Percentiles rank a stretch among this genome's conserved stretches.
Evolutionary conservation across 306 rosid genomes (phyloP).

Genomic region (Fagus sylvatica): DNA sequence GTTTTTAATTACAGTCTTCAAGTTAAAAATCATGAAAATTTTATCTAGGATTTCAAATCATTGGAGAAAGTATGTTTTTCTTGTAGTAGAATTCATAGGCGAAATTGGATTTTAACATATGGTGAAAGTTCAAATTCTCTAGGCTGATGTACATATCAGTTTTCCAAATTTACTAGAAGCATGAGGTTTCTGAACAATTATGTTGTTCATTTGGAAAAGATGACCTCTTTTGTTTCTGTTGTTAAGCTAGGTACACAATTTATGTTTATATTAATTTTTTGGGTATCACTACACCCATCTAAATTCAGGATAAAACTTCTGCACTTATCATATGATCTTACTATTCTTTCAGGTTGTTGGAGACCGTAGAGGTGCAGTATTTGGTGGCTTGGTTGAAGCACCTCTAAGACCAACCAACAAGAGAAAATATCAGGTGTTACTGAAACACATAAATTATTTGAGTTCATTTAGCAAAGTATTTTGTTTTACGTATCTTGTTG

Average conservation of each 20-base stretch:
- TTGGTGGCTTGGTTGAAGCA: slow-evolving; percentile 92
- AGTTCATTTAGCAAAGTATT: slow-evolving; percentile 21
- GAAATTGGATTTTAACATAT: background rate
- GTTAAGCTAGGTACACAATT: background rate
- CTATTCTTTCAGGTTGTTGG: slow-evolving; percentile 70
- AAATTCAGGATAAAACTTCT: background rate
- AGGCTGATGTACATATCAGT: background rate
- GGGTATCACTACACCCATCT: background rate
- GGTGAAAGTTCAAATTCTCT: background rate
- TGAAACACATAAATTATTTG: slow-evolving; percentile 15
- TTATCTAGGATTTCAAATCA: background rate
- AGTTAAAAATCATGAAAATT: background rate
- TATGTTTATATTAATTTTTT: background rate
- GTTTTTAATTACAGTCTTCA: slow-evolving; percentile 9
- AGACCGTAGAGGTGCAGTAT: slow-evolving; percentile 83
- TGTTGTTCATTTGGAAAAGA: background rate
- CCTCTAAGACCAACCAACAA: slow-evolving; percentile 72
- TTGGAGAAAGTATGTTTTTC: background rate
- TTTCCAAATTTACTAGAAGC: background rate
- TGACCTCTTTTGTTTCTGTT: background rate
- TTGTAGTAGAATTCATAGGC: background rate
- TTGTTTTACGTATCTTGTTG: slow-evolving; percentile 24
- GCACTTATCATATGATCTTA: background rate
- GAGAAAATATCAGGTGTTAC: slow-evolving; percentile 81
- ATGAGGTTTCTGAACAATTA: background rate